Evolutionary conservation across 371 early-diverging fungal species (phyloP), one percentile per base, ranked within the genome.

Genomic region (Syncephalastrum sp.): DNA sequence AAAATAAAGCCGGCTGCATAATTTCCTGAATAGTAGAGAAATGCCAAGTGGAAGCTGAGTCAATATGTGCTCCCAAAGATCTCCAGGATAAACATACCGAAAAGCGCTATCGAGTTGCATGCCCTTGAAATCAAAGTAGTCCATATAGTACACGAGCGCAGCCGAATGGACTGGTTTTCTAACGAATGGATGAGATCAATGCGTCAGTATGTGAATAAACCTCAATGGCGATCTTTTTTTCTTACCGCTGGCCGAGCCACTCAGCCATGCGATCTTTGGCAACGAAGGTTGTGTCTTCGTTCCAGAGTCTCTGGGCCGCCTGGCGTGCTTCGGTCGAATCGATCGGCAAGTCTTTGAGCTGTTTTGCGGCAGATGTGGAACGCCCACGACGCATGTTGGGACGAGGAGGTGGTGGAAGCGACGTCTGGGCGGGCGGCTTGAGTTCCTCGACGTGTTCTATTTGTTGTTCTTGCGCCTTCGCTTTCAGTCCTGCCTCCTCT

Each of bases 51-150:
- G 21, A n/a, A 52, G 5, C 4, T 0, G 38, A 25, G 24, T 17
- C 17, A 42, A 42, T 25, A 17, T 15, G 7, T 10, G 24, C 14
- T 21, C 21, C 21, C 21, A 21, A 2, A 21, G 0, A 33, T 33
- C 38, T 10, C 4, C 38, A 33, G 53, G 5, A n/a, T 16, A 13
- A 17, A 5, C 42, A 47, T 71, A 72, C 72, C 95, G 79, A 50
- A 95, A 89, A 14, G 91, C 89, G 46, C 76, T 75, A 61, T 95
- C 95, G 8, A 95, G 65, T 42, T 85, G 79, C 64, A 81, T 65
- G 15, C 72, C 77, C 4, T 61, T 23, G 63, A 94, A 94, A 52
- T 93, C 87, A 68, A 87, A 91, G 61, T 79, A 68, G 14, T 82
- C 64, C 81, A 96, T 89, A 63, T 90, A 95, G 38, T 74, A 75